phyloP scores from a whole-genome alignment of 257 asterid genomes.

The Fraxinus quadrangulata region DNA sequence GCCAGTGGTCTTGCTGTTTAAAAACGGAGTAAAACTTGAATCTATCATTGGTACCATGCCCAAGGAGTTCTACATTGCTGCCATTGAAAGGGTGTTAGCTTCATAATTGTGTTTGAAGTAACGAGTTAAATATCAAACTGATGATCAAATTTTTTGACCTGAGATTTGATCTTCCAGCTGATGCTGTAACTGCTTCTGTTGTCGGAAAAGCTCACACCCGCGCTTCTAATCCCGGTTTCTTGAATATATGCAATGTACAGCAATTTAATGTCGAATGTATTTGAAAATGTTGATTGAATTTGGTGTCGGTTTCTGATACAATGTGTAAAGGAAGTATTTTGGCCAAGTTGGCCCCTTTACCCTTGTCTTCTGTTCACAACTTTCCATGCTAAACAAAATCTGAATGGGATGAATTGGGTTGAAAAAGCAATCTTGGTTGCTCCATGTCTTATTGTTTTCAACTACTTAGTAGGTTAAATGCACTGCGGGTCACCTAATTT shows the following conservation, averaged over 20 bases:
- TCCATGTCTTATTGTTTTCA: too few relatives aligned
- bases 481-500: too few relatives aligned
- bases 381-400: background rate
- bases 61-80: constrained; percentile 75
- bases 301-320: background rate
- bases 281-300: background rate
- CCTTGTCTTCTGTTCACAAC: background rate
- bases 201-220: background rate
- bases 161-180: background rate
- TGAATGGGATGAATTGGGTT: background rate
- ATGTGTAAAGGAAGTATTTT: background rate
- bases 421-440: too few relatives aligned
- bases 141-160: background rate
- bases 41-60: constrained; percentile 90
- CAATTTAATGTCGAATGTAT: background rate
- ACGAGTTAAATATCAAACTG: background rate
- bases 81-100: constrained; percentile 65
- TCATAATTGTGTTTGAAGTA: too few relatives aligned
- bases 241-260: background rate
- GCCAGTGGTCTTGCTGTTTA: constrained; percentile 83
- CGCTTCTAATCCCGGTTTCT: background rate
- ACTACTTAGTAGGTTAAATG: too few relatives aligned
- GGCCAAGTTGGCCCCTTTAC: background rate
- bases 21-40: constrained; percentile 67
- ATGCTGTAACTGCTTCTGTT: background rate